Percentiles rank a stretch among this genome's conserved stretches.
Evolutionary conservation across 2,329 filamentous ascomycete species (phyloP).

Genomic region (Xylariomycetidae sp.): DNA sequence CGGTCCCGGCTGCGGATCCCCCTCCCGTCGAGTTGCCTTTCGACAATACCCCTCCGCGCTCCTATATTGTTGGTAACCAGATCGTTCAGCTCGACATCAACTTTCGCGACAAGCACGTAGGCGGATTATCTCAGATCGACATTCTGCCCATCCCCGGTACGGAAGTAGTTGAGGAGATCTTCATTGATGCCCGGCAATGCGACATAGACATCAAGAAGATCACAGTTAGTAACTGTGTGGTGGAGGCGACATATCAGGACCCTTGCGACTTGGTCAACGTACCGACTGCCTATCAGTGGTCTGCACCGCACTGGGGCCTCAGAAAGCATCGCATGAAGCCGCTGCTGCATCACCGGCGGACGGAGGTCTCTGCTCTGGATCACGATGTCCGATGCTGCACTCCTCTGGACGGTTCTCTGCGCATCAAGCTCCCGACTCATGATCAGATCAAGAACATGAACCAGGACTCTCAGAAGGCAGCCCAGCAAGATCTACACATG

Average conservation of each 20-base stretch:
- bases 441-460: constrained; percentile 27
- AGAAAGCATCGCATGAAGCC: constrained; percentile 60
- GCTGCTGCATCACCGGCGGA: constrained; percentile 43
- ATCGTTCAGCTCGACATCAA: constrained; percentile 86
- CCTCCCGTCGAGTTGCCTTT: constrained; percentile 24
- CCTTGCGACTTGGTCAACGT: constrained; percentile 62
- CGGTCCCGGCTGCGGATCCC: constrained; percentile 17
- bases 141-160: constrained; percentile 58
- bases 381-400: constrained; percentile 51
- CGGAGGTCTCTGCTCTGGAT: constrained; percentile 49
- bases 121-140: constrained; percentile 74
- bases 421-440: constrained; percentile 32
- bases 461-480: constrained; percentile 28
- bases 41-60: constrained; percentile 27
- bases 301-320: constrained; percentile 69
- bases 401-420: constrained; percentile 48
- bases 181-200: constrained; percentile 57
- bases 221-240: constrained; percentile 41
- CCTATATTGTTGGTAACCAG: constrained; percentile 65
- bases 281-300: constrained; percentile 54
- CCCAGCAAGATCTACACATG: constrained; percentile 30
- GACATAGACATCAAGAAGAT: constrained; percentile 49
- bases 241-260: constrained; percentile 49
- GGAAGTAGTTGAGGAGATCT: constrained; percentile 52
- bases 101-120: constrained; percentile 68